phyloP scores from a whole-genome alignment of 2,329 filamentous ascomycete genomes.

The Trichoderma semiorbis region DNA sequence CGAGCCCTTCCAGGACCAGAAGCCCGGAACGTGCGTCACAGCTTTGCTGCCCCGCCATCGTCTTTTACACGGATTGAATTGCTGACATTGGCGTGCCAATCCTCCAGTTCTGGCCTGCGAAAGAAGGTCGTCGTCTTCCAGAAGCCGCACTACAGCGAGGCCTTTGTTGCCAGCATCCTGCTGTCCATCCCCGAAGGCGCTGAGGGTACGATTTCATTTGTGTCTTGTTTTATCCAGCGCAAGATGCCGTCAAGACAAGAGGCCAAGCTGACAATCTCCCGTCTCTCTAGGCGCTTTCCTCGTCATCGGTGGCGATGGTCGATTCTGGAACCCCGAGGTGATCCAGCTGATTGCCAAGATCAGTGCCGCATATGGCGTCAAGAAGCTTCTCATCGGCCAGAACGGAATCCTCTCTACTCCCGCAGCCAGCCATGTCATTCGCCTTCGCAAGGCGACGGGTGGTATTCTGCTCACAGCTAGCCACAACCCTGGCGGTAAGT shows the following conservation, averaged over 20 bases:
- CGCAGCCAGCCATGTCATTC: slow-evolving; percentile 92
- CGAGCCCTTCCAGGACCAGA: slow-evolving; percentile 90
- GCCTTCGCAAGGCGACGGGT: slow-evolving; percentile 90
- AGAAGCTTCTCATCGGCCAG: slow-evolving; percentile 96
- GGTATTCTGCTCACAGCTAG: slow-evolving; percentile 95
- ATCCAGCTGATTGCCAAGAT: slow-evolving; percentile 98
- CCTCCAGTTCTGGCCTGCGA: slow-evolving; percentile 81
- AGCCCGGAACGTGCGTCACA: slow-evolving; percentile 90
- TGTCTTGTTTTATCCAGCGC: background rate
- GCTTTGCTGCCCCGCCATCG: slow-evolving; percentile 20
- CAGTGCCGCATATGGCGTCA: slow-evolving; percentile 92
- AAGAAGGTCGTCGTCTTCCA: slow-evolving; percentile 99
- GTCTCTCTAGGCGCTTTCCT: slow-evolving; percentile 63
- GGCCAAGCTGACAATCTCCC: slow-evolving; percentile 18
- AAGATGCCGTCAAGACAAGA: background rate
- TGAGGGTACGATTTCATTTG: slow-evolving; percentile 52
- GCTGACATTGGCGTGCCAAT: slow-evolving; percentile 19
- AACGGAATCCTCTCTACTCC: slow-evolving; percentile 95
- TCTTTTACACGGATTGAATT: background rate
- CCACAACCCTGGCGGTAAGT: slow-evolving; percentile 93
- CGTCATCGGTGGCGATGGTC: slow-evolving; percentile 95
- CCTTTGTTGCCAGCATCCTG: slow-evolving; percentile 90
- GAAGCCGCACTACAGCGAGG: slow-evolving; percentile 90
- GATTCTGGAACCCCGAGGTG: slow-evolving; percentile 95
- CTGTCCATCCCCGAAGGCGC: slow-evolving; percentile 94